Conservation (phyloP, 495 filamentous ascomycete species). For the Penicillium canescens region DNA sequence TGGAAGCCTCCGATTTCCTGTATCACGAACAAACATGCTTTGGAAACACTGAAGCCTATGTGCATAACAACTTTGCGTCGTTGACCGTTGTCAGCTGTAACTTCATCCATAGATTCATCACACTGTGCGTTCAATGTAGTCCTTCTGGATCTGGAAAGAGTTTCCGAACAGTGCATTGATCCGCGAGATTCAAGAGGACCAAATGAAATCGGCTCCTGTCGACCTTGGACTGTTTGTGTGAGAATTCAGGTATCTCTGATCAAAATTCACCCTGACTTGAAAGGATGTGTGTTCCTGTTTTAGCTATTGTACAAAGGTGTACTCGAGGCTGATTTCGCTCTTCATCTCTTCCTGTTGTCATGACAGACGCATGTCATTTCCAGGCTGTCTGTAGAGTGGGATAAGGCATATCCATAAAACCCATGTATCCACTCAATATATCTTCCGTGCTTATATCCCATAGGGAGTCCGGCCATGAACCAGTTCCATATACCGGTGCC, state of each 20-base stretch:
- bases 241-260: neutral
- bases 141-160: neutral
- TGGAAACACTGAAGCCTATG: too few relatives aligned
- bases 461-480: neutral
- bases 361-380: neutral
- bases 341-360: neutral
- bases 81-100: too few relatives aligned
- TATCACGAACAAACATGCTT: too few relatives aligned
- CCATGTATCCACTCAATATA: constrained; percentile 1
- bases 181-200: constrained; percentile 1
- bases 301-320: neutral
- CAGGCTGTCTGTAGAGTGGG: neutral
- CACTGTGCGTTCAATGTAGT: too few relatives aligned
- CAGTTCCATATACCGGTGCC: neutral
- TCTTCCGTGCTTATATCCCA: constrained; percentile 3
- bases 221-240: neutral
- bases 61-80: too few relatives aligned
- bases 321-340: neutral
- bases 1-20: too few relatives aligned
- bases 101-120: too few relatives aligned
- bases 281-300: too few relatives aligned
- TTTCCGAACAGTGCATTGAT: neutral
- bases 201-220: constrained; percentile 2
- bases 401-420: constrained; percentile 1
- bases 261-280: neutral